Evolutionary conservation across 805 yeast genomes (phyloP), one percentile per base, ranked within the genome.

Genomic region (Candida andamanensis): DNA sequence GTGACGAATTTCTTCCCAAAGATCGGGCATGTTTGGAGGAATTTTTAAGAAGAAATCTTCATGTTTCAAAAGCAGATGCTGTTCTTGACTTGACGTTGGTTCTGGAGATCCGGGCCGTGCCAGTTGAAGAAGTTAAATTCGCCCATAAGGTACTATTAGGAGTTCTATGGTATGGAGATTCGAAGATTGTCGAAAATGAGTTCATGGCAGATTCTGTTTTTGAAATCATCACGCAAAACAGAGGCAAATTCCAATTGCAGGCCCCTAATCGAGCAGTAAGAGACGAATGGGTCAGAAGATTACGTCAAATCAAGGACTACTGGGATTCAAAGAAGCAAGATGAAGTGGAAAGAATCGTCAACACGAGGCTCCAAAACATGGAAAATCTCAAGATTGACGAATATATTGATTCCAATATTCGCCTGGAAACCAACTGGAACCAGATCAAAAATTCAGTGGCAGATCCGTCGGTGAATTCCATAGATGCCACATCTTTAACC

Each of bases 11-110:
- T 42, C 54, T 60, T 1, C 42, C 48, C 6, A 46, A 63, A 14
- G 96, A 89, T 46, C 42, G 52, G 1, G 56, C 56, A 26, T 94
- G 94, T 0, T 43, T 76, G n/a, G 62, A 66, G 17, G 90, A 85
- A 40, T 71, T 72, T 25, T 78, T 79, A 39, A 64, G 97, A 36
- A 66, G 80, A 31, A 56, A 77, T 1, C 62, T 66, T 15, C 72
- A 73, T 33, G 52, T 85, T 4, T 51, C 74, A 1, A 70, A 72
- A 31, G 71, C 95, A 0, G 70, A 72, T 17, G 78, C 78, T 0
- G 56, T 82, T 10, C 46, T 89, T 6, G 85, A 86, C 47, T 42
- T 89, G 32, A 52, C 71, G 14, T 62, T 67, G 6, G 65, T 83
- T 2, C 50, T 46, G 6, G 56, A 55, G 0, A 59, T 81, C 4